Evolutionary conservation across 371 early-diverging fungal genomes (phyloP).

Genomic region (Hamiltosporidium tvaerminnensis): DNA sequence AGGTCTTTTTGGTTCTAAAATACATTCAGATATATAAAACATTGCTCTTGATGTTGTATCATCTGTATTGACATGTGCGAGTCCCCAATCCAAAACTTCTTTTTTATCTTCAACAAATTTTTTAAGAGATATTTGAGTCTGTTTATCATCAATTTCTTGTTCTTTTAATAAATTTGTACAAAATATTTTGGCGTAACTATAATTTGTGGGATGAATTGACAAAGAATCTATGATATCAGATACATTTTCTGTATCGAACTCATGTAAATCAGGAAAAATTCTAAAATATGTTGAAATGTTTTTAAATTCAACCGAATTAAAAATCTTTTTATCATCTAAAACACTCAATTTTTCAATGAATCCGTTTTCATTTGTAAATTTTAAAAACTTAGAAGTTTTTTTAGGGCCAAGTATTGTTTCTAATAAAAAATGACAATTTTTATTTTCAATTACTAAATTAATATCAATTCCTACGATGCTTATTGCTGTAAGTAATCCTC

Average conservation of each 20-base stretch:
- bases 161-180: background rate
- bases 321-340: background rate
- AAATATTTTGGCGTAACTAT: background rate
- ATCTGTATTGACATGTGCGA: background rate
- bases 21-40: background rate
- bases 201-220: conserved; percentile 12
- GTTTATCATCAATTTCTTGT: background rate
- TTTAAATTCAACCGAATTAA: conserved; percentile 2
- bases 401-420: background rate
- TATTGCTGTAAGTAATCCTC: conserved; percentile 10
- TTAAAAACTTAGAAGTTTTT: background rate
- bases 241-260: background rate
- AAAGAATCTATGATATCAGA: conserved; percentile 5
- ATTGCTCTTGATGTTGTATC: background rate
- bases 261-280: conserved; percentile 1
- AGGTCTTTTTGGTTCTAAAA: background rate
- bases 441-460: background rate
- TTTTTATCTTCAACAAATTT: too few species aligned
- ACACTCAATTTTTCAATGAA: conserved; percentile 7
- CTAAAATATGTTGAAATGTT: conserved; percentile 11
- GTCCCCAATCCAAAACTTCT: too few species aligned
- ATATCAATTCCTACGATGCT: conserved; percentile 12
- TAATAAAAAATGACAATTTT: background rate
- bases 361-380: conserved; percentile 1
- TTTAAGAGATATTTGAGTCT: background rate